Percentiles rank a stretch among this genome's conserved stretches.
Evolutionary conservation across 768 basidiomycete species (phyloP).

Genomic region (Serendipita sp.): DNA sequence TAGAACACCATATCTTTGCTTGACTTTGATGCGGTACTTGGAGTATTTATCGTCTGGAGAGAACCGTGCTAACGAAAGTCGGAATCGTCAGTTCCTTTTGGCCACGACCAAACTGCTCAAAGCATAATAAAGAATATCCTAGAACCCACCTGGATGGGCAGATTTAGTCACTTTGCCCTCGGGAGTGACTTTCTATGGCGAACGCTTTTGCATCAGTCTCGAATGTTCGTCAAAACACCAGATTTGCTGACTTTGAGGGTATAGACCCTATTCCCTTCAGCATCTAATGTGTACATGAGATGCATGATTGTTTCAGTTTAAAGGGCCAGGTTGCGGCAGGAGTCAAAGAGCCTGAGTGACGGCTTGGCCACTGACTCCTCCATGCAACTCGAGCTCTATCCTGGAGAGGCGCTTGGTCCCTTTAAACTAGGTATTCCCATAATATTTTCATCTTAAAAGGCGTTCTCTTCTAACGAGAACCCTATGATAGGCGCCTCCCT

Average conservation of each 20-base stretch:
- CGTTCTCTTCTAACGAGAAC: neutral
- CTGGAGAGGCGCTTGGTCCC: conserved; percentile 58
- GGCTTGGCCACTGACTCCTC: neutral
- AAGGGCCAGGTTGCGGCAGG: neutral
- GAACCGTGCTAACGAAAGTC: conserved; percentile 57
- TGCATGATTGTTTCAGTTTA: conserved; percentile 46
- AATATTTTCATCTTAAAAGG: neutral
- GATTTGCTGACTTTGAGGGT: conserved; percentile 62
- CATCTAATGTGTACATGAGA: conserved; percentile 86
- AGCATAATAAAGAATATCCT: neutral
- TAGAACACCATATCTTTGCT: conserved; percentile 81
- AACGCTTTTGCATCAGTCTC: neutral
- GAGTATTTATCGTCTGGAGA: conserved; percentile 99
- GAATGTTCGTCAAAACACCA: no score
- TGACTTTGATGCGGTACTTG: conserved; percentile 90
- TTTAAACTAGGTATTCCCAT: conserved; percentile 50
- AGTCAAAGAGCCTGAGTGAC: neutral
- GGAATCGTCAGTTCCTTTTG: neutral
- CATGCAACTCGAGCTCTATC: conserved; percentile 58
- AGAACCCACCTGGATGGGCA: conserved; percentile 77
- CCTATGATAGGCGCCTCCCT: conserved; percentile 49
- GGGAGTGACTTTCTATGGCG: conserved; percentile 63
- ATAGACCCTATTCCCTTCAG: conserved; percentile 66
- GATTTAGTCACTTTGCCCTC: conserved; percentile 79
- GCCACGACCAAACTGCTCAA: neutral